Evolutionary conservation across 2,329 filamentous ascomycete species (phyloP).

Genomic region (Colletotrichum destructivum): DNA sequence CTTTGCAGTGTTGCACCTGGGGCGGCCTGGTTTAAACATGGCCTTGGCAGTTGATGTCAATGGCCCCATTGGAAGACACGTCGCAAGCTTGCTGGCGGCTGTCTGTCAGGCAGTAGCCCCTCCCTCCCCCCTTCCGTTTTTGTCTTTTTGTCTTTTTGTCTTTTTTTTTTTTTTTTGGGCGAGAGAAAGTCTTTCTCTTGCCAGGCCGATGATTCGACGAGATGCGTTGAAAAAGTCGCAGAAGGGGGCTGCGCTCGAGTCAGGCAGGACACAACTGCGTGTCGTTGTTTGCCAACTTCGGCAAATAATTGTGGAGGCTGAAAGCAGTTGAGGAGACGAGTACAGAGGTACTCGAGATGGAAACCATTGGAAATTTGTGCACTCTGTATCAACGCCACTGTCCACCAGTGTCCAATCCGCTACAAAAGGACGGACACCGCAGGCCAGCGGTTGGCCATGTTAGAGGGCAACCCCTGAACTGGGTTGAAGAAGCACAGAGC

Average conservation of each 20-base stretch:
- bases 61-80: constrained; percentile 35
- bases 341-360: background rate
- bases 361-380: background rate
- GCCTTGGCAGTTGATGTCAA: constrained; percentile 35
- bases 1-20: constrained; percentile 33
- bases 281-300: background rate
- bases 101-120: constrained; percentile 8
- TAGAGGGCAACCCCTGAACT: constrained; percentile 23
- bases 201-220: constrained; percentile 30
- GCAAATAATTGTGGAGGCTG: background rate
- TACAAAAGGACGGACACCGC: background rate
- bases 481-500: constrained; percentile 16
- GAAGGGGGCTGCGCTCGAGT: constrained; percentile 26
- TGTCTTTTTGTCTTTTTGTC: constrained; percentile 20
- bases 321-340: background rate
- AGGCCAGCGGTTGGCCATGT: constrained; percentile 23
- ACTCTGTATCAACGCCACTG: constrained; percentile 5
- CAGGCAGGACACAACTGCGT: constrained; percentile 22
- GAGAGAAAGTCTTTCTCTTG: constrained; percentile 29
- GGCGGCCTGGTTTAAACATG: constrained; percentile 26
- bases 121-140: constrained; percentile 4
- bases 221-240: constrained; percentile 14
- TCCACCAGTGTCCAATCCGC: background rate
- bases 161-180: background rate
- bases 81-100: constrained; percentile 36